Evolutionary conservation across 371 early-diverging fungal species (phyloP).

Genomic region (Saksenaea vasiformis): DNA sequence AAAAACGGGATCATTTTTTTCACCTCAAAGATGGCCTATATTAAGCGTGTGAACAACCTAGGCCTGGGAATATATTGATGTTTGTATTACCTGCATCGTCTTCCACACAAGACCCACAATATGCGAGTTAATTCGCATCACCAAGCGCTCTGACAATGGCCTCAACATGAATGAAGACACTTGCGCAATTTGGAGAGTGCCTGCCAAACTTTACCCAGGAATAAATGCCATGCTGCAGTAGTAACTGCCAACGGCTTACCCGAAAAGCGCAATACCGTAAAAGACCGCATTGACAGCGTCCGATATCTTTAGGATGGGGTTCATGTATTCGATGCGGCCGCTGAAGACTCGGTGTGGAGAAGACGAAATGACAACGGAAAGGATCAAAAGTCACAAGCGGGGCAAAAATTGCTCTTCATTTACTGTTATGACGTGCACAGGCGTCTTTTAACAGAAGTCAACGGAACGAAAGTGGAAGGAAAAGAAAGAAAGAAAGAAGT

Average conservation of each 20-base stretch:
- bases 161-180: constrained; percentile 53
- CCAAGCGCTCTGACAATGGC: constrained; percentile 56
- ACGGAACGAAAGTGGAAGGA: too few species aligned
- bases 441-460: too few species aligned
- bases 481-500: too few species aligned
- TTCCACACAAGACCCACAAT: constrained; percentile 64
- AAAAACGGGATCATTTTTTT: neutral
- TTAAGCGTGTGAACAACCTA: neutral
- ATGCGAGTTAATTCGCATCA: constrained; percentile 60
- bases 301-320: constrained; percentile 27
- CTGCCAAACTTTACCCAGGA: constrained; percentile 31
- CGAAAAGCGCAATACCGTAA: constrained; percentile 42
- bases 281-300: constrained; percentile 34
- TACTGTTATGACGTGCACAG: too few species aligned
- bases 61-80: neutral
- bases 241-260: constrained; percentile 23
- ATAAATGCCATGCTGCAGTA: neutral
- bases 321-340: constrained; percentile 12
- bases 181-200: constrained; percentile 57
- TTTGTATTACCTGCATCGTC: constrained; percentile 62
- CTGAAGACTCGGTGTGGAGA: neutral
- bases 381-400: neutral
- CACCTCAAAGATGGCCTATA: constrained; percentile 51
- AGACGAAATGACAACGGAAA: neutral
- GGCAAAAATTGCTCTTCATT: neutral